phyloP scores from a whole-genome alignment of 345 rosid genomes.

The Salix udensis region DNA sequence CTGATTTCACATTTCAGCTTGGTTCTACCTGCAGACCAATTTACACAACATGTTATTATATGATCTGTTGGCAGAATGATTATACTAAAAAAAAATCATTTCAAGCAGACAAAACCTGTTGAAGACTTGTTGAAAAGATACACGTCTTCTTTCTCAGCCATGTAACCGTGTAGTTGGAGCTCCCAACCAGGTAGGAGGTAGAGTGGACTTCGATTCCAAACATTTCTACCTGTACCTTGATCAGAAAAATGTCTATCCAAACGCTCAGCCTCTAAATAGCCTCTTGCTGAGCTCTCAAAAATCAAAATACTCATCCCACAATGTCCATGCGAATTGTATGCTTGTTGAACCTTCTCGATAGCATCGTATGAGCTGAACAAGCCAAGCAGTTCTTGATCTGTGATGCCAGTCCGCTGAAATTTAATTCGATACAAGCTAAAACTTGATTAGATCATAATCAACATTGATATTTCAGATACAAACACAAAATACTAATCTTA shows the following conservation, averaged over 20 bases:
- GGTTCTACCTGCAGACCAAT: constrained; percentile 43
- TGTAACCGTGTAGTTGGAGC: constrained; percentile 72
- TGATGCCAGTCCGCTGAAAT: constrained; percentile 77
- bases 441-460: not conserved
- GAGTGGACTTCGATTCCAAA: constrained; percentile 39
- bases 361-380: constrained; percentile 55
- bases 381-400: constrained; percentile 68
- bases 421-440: not conserved
- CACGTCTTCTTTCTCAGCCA: constrained; percentile 63
- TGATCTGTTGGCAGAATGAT: not conserved
- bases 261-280: constrained; percentile 74
- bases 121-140: constrained; percentile 58
- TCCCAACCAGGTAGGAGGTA: constrained; percentile 43
- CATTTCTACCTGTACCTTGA: constrained; percentile 61
- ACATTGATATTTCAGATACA: not conserved
- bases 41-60: not conserved
- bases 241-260: constrained; percentile 55
- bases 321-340: constrained; percentile 75
- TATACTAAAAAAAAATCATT: not conserved
- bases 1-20: constrained; percentile 61
- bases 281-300: constrained; percentile 66
- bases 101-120: constrained; percentile 36
- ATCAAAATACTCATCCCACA: constrained; percentile 74
- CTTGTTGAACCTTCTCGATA: constrained; percentile 56
- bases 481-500: not conserved